Evolutionary conservation across 805 yeast species (phyloP), one percentile per base, ranked within the genome.

Genomic region (Phaffomyces antillensis): DNA sequence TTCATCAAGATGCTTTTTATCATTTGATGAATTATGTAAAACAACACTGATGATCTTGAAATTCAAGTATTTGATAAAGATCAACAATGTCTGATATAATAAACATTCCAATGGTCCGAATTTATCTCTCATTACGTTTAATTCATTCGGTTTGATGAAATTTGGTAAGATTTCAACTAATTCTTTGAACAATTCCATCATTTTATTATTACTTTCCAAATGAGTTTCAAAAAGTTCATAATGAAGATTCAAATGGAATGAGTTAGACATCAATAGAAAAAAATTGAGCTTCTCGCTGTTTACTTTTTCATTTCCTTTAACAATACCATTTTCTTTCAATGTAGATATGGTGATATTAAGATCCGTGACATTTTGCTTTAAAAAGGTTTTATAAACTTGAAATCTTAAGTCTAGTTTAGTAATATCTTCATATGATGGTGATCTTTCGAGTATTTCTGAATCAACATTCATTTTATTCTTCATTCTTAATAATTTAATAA

Each of bases 41-140:
- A 47, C 17, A 3, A 47, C 34, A 5, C 40, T 37, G n/a, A 53
- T 51, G 7, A 44, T 35, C 35, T 55, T 56, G 42, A 26, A 48
- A 40, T 56, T 56, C 24, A 57, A 20, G 39, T 47, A 54, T 43
- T 49, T 55, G 37, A 56, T 32, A 32, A 53, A 56, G 10, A 56
- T 45, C 34, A 57, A 26, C 9, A 53, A 17, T 37, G 47, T 52
- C 33, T 54, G 61, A 39, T 52, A 53, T 15, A 50, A 12, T 25
- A 51, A 33, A 42, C 60, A 57, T 23, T 56, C 59, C 12, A 52
- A 23, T 0, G 43, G 31, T 1, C 55, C 42, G 23, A 52, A 52
- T 15, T 35, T 40, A 28, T 49, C 50, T n/a, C 55, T 40, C 6
- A 53, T 12, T 23, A 18, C 25, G 16, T 45, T 31, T 3, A 50